Conservation (phyloP, 1,284 basidiomycete genomes). For the Malassezia cuniculi region DNA sequence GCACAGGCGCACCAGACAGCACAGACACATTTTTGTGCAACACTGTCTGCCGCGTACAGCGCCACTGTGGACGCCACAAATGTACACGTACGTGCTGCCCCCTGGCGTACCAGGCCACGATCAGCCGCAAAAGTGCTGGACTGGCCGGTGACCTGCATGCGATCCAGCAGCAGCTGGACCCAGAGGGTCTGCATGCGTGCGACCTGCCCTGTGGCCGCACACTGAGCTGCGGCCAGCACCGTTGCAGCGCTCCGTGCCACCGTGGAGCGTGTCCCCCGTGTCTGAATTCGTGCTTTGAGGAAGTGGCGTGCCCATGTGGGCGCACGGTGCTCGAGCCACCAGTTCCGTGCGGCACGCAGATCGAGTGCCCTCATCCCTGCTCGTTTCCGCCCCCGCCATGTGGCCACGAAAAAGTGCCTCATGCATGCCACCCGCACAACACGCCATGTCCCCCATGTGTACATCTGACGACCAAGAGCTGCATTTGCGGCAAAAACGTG, state of each 20-base stretch:
- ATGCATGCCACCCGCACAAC: slow-evolving; percentile 37
- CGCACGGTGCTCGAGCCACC: slow-evolving; percentile 42
- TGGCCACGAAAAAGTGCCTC: slow-evolving; percentile 39
- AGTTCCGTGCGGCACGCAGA: slow-evolving; percentile 36
- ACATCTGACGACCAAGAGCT: slow-evolving; percentile 32
- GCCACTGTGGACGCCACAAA: slow-evolving; percentile 34
- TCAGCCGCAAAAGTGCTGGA: slow-evolving; percentile 22
- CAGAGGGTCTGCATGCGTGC: slow-evolving; percentile 37
- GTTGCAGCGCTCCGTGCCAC: slow-evolving; percentile 36
- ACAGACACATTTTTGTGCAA: slow-evolving; percentile 29
- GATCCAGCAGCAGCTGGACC: slow-evolving; percentile 40
- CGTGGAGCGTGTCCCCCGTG: slow-evolving; percentile 41
- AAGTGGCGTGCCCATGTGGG: slow-evolving; percentile 38
- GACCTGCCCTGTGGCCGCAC: slow-evolving; percentile 28
- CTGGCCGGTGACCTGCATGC: slow-evolving; percentile 18
- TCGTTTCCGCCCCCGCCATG: slow-evolving; percentile 30
- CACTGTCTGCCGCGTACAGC: slow-evolving; percentile 28
- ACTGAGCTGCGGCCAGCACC: slow-evolving; percentile 33
- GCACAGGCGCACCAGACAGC: slow-evolving; percentile 22
- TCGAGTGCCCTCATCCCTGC: slow-evolving; percentile 40
- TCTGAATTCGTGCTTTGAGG: slow-evolving; percentile 39
- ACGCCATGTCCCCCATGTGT: slow-evolving; percentile 40
- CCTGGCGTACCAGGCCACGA: slow-evolving; percentile 33
- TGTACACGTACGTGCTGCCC: slow-evolving; percentile 38
- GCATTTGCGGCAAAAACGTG: slow-evolving; percentile 35